Evolutionary conservation across 116 monocot genomes (phyloP), one percentile per base, ranked within the genome.

Genomic region (Dioscorea cayenensis): DNA sequence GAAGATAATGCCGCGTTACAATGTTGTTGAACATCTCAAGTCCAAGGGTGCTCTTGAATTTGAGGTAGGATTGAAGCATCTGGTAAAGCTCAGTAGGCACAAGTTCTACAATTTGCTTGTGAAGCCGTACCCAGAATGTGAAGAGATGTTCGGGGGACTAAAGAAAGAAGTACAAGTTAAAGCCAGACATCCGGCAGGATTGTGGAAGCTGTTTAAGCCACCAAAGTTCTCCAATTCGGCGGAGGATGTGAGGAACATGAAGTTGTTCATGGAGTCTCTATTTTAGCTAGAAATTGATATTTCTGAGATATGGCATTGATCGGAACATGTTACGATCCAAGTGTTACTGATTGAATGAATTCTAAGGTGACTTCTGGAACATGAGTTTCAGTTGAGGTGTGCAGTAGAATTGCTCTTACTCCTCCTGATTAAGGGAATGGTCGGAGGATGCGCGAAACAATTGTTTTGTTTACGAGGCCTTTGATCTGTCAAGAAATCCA

Each of bases 81-180:
- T 92, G 22, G 77, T 90, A 11, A 81, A 79, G 50, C 36, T 84
- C 12, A 90, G 83, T 63, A 88, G 90, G 81, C 72, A 67, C 7
- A 90, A 84, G 76, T 93, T 97, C 37, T 93, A 81, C 35, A 90
- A 93, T 71, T 67, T 93, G 78, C 92, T 86, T 71, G 92, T 93
- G 64, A 97, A 90, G 76, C 93, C 97, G 6, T 97, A 97, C 29
- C 90, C 90, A 8, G 88, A 97, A 21, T 97, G 97, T 49, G 84
- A 88, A 50, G 66, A 79, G 61, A 84, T 97, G 1, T 97, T 90
- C 72, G 82, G 80, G 0, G 77, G 80, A 9, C 17, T 28, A 1
- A 19, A 48, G 13, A 85, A 74, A 65, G 75, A 81, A n/a, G 63
- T 48, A 21, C 43, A n/a, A 35, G 70, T 21, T 27, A 84, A 68